phyloP scores from a whole-genome alignment of 495 filamentous ascomycete species.

The Letharia columbiana region DNA sequence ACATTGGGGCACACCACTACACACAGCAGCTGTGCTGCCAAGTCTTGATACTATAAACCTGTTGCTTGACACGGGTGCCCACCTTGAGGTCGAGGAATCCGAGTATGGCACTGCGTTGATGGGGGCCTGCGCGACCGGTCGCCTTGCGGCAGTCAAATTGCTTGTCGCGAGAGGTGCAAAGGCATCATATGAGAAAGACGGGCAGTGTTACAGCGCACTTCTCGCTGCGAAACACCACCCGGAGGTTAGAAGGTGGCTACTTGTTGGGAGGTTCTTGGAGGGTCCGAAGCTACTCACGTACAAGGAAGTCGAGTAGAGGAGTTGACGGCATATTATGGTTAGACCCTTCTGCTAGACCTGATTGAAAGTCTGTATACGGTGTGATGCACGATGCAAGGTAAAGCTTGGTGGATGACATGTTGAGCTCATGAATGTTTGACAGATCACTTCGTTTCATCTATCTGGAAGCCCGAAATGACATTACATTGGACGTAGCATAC shows the following conservation, averaged over 20 bases:
- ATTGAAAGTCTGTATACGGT: not conserved
- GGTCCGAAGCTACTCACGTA: slow-evolving; percentile 1
- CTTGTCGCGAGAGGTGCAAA: slow-evolving; percentile 20
- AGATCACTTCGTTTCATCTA: no score
- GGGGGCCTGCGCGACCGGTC: slow-evolving; percentile 20
- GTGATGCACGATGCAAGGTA: no score
- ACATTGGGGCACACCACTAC: slow-evolving; percentile 1
- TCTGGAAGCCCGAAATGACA: no score
- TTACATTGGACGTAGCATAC: no score
- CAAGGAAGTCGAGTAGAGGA: no score
- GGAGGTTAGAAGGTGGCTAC: slow-evolving; percentile 16
- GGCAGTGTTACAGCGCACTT: slow-evolving; percentile 10
- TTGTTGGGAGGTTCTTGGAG: slow-evolving; percentile 19
- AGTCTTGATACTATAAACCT: not conserved
- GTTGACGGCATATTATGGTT: no score
- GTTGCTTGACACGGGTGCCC: slow-evolving; percentile 17
- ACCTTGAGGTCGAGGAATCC: slow-evolving; percentile 17
- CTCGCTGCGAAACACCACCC: slow-evolving; percentile 12
- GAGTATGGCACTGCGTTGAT: slow-evolving; percentile 22
- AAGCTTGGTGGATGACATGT: no score
- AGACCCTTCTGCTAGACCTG: no score
- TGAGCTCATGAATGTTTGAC: no score
- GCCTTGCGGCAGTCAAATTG: slow-evolving; percentile 11
- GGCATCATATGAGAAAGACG: slow-evolving; percentile 13
- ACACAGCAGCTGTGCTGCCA: not conserved